Evolutionary conservation across 345 rosid genomes (phyloP).

Genomic region (Gossypium arboreum): DNA sequence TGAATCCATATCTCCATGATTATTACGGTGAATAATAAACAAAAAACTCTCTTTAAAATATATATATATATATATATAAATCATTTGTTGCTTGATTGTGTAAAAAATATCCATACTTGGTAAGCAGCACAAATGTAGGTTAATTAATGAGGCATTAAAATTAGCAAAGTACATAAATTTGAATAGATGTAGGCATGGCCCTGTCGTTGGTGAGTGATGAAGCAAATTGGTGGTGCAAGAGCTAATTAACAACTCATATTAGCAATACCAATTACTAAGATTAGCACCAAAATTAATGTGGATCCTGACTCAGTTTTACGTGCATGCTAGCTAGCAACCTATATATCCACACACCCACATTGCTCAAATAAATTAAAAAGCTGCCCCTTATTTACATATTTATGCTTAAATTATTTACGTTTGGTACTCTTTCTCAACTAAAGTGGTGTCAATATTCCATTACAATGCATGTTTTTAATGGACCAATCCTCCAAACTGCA

Average conservation of each 20-base stretch:
- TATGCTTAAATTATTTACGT: background rate
- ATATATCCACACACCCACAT: background rate
- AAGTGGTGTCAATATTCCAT: conserved; percentile 8
- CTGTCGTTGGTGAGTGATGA: conserved; percentile 2
- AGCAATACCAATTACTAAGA: background rate
- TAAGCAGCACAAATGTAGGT: background rate
- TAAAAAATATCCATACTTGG: background rate
- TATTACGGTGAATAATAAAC: no score
- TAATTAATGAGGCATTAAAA: background rate
- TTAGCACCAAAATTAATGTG: conserved; percentile 11
- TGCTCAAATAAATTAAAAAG: background rate
- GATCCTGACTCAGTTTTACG: conserved; percentile 4
- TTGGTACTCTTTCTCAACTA: background rate
- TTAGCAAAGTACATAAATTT: background rate
- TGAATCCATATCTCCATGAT: no score
- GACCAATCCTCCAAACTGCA: background rate
- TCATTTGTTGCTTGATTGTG: no score
- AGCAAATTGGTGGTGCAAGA: background rate
- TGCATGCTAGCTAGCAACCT: conserved; percentile 12
- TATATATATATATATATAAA: no score
- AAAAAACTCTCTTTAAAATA: no score
- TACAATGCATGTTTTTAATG: background rate
- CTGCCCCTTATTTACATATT: background rate
- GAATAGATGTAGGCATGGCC: background rate
- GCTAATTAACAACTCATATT: background rate